A percentile compares a stretch with the other conserved stretches of the same genome.
These are phyloP conservation scores for Psilocybe mexicana DNA, from an alignment of 1,284 basidiomycete genomes.

Conservation along the genomic window DNA sequence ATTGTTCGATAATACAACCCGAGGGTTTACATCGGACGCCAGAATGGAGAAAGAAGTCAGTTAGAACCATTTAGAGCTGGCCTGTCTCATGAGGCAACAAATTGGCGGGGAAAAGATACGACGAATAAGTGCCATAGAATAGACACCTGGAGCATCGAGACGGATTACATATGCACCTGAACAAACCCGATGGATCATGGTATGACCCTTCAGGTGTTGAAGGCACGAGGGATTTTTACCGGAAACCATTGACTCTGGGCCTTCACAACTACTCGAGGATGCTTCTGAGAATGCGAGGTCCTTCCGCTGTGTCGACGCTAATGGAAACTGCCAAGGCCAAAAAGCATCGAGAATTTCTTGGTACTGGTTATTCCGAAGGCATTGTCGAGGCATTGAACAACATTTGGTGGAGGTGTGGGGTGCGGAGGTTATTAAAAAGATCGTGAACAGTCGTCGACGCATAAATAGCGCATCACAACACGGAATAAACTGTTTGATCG, in stretches of 20 bases:
- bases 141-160: slow-evolving; percentile 3
- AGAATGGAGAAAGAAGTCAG: neutral
- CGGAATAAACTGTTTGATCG: slow-evolving; percentile 16
- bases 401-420: neutral
- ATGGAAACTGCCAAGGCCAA: slow-evolving; percentile 12
- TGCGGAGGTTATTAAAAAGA: neutral
- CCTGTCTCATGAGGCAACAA: neutral
- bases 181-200: neutral
- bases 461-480: slow-evolving; percentile 19
- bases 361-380: neutral
- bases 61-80: neutral
- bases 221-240: slow-evolving; percentile 13
- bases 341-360: neutral
- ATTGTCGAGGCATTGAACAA: neutral
- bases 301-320: slow-evolving; percentile 12
- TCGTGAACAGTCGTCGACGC: slow-evolving; percentile 5
- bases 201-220: too few species aligned
- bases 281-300: slow-evolving; percentile 14
- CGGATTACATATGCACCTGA: neutral
- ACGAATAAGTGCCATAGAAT: slow-evolving; percentile 2
- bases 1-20: neutral
- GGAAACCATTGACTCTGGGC: slow-evolving; percentile 8
- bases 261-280: neutral
- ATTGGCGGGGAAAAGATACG: neutral
- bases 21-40: neutral